Base-by-base conservation (phyloP, 2,329 filamentous ascomycete genomes). In the Gliomastix tumulicola region DNA sequence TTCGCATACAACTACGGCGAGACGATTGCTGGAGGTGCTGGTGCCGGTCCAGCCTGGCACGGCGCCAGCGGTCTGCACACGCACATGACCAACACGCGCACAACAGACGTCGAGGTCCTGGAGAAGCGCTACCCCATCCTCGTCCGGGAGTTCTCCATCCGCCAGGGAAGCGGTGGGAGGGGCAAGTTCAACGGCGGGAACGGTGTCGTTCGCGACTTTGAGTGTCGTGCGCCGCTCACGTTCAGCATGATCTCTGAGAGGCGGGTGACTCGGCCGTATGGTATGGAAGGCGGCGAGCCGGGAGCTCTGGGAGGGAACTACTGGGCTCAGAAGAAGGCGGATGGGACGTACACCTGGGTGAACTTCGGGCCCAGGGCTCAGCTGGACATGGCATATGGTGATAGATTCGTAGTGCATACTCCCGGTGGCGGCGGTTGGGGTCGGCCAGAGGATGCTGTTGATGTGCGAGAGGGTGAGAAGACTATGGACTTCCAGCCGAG, bases 191-290 rank as follows among this genome's bases (percentile, higher is more conserved):
- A 60, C 1, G 84, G 84, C 19, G 84, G 84, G 3, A 76, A 88
- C 49, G 84, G 84, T 11, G 79, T 85, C 0, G 63, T 86, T 1
- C 60, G 84, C 3, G 84, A 88, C 43, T 85, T 88, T 40, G 84
- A 89, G 57, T 87, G 87, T 54, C 67, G 83, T 3, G 78, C 83
- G 22, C 79, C 82, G 0, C 74, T 89, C 5, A 28, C 25, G 13
- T 28, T 79, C 86, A 55, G 82, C 84, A 18, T 82, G 75, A 4
- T 89, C 89, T 30, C 59, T 89, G 85, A 90, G 59, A 56, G 85
- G 16, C 63, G 86, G 15, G 82, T 88, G 0, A 82, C 84, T 21
- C 18, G n/a, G 10, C 32, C 32, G 13, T 34, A 34, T 8, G 32
- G 32, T n/a, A 34, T n/a, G n/a, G 32, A 34, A 19, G 32, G n/a